Base-by-base conservation (phyloP, 768 basidiomycete species). In the Boletus coccyginus region DNA sequence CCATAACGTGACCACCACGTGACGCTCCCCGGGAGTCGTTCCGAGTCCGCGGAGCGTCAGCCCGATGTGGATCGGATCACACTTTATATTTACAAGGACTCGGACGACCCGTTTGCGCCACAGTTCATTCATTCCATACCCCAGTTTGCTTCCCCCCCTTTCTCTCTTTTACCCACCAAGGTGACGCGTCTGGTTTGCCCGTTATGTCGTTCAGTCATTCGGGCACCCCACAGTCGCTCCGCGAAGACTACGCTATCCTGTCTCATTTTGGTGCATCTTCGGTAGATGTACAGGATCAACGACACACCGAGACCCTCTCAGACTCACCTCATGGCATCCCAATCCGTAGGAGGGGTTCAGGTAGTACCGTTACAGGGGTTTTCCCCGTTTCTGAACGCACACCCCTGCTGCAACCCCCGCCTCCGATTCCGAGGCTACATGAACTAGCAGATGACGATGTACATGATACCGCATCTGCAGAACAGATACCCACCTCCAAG, bases 181-280 rank as follows among this genome's bases (percentile, higher is more conserved):
- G 38, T 39, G 36, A 49, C 27, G 27, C 27, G 27, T 36, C 35
- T n/a, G 9, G 35, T 27, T 14, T 31, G n/a, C 19, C 43, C 10
- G 1, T 11, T 0, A 67, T 67, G 66, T 67, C 66, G 19, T 44
- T 58, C 55, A 48, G 27, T 46, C 66, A 59, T 38, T 49, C 57
- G 16, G 55, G 55, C 35, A 52, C 61, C 12, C 64, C 67, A 2
- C 66, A 57, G 10, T 86, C 86, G 2, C 69, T 88, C 19, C 83
- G 83, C 13, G 82, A 86, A 3, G 86, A 87, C 72, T 85, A 86
- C 59, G 85, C 83, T 8, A 74, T 86, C 36, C 71, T 88, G 11
- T 81, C 84, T 31, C 78, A 77, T 10, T 82, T 77, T 62, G 76
- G 77, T 7, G 73, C 73, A 19, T 56, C 69, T 43, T 66, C 69